Evolutionary conservation across 2,329 filamentous ascomycete genomes (phyloP), one percentile per base, ranked within the genome.

Genomic region (Colletotrichum tropicale): DNA sequence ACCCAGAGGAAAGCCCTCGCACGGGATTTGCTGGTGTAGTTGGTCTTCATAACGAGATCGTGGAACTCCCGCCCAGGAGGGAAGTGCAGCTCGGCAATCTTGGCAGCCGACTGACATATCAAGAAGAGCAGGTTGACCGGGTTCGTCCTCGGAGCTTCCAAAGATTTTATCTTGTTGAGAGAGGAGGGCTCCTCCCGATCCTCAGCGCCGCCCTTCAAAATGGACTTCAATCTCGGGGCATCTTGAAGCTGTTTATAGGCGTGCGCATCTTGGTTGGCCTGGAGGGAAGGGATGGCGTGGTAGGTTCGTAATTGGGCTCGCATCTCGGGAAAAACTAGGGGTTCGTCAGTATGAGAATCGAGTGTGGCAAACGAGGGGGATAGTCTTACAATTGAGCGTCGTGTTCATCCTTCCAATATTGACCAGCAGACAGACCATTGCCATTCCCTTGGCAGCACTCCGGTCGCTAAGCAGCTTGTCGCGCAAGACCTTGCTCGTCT

Each of bases 341-440:
- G 78, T 38, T 71, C 26, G 55, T 66, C 28, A 32, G n/a, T n/a
- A 26, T 55, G 30, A 78, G 65, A 24, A 8, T 26, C 43, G n/a
- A 48, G 43, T 21, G 43, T 4, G n/a, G 32, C 34, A 43, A 34
- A 70, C 77, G 69, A 81, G 68, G 61, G n/a, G n/a, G 28, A 21
- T 28, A 10, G 70, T 84, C 92, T 82, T 88, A 98, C 96, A 98
- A 82, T 99, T 99, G 64, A 99, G 89, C 0, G 97, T 99, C 3
- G 97, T 99, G 85, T 99, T 99, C 97, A 99, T 99, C 78, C 97
- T 91, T 74, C 97, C 97, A 78, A 99, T 95, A 82, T 99, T 99
- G 83, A 99, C 97, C 80, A 99, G 87, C 78, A 99, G 88, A 85
- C 97, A 99, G 75, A 99, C 96, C 97, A 99, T 99, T 69, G 97